Evolutionary conservation across 176 grass and related monocot genomes (phyloP).

Genomic region (Raddia guianensis): DNA sequence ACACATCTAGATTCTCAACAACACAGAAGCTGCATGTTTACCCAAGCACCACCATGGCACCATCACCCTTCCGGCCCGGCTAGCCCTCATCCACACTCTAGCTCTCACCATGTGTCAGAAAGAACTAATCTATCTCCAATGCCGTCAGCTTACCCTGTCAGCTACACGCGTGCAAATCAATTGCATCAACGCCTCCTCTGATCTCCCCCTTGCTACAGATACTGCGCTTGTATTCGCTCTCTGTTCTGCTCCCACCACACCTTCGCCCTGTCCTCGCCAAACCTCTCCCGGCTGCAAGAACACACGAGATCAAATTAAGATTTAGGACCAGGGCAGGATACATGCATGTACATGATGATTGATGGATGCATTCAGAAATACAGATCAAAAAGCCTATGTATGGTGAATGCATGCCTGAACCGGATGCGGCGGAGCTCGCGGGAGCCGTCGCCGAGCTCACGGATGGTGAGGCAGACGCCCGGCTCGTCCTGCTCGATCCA

Average conservation of each 20-base stretch:
- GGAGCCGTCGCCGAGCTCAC: constrained; percentile 87
- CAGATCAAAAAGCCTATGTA: not conserved
- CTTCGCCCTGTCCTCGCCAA: constrained; percentile 87
- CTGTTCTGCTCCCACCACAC: constrained; percentile 97
- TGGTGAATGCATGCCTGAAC: constrained; percentile 58
- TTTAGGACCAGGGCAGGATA: not conserved
- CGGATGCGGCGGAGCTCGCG: constrained; percentile 90
- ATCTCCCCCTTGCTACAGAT: constrained; percentile 45
- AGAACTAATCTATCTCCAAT: constrained; percentile 32
- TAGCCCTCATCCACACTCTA: constrained; percentile 24
- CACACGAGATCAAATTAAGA: not conserved
- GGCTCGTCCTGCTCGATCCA: constrained; percentile 95
- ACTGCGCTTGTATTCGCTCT: constrained; percentile 83
- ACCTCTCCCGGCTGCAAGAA: constrained; percentile 78
- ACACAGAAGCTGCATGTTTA: constrained; percentile 17
- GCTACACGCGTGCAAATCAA: constrained; percentile 2
- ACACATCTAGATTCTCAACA: not conserved
- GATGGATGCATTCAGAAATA: not conserved
- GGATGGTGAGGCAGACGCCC: constrained; percentile 94
- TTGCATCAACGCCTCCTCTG: not conserved
- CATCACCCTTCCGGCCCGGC: not conserved
- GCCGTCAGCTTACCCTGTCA: constrained; percentile 19
- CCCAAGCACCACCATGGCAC: not conserved
- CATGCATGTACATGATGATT: too few species aligned
- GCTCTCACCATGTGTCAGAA: constrained; percentile 14